Evolutionary conservation across 257 asterid genomes (phyloP).

Genomic region (Fraxinus americana): DNA sequence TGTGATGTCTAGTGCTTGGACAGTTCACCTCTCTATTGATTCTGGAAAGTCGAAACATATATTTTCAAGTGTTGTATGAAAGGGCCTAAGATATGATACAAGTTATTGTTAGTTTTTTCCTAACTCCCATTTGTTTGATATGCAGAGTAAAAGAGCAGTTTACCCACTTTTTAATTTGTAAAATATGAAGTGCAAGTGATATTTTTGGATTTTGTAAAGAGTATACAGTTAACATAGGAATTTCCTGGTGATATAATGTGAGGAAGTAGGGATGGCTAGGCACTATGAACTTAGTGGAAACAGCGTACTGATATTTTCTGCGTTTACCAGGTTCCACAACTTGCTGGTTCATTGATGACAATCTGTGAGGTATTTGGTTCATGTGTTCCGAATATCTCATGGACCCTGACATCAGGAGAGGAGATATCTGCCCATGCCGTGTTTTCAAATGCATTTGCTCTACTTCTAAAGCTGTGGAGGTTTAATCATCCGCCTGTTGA

Average conservation of each 20-base stretch:
- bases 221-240: constrained; percentile 1
- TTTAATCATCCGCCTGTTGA: constrained; percentile 95
- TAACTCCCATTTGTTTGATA: neutral
- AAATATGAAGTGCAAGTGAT: neutral
- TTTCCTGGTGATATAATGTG: neutral
- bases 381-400: constrained; percentile 69
- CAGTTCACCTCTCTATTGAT: neutral
- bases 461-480: constrained; percentile 90
- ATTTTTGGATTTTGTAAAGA: neutral
- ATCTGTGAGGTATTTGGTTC: constrained; percentile 94
- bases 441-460: constrained; percentile 95
- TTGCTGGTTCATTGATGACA: constrained; percentile 88
- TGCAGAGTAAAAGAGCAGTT: neutral
- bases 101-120: neutral
- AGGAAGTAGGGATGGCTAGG: neutral
- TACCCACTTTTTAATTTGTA: neutral
- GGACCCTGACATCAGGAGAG: constrained; percentile 76
- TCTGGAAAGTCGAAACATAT: neutral
- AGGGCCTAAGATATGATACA: neutral
- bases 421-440: constrained; percentile 84
- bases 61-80: neutral
- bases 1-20: neutral
- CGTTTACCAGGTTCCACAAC: constrained; percentile 83
- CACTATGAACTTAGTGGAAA: neutral
- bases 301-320: neutral